Evolutionary conservation across 768 basidiomycete genomes (phyloP).

Genomic region (Mycena alexandri): DNA sequence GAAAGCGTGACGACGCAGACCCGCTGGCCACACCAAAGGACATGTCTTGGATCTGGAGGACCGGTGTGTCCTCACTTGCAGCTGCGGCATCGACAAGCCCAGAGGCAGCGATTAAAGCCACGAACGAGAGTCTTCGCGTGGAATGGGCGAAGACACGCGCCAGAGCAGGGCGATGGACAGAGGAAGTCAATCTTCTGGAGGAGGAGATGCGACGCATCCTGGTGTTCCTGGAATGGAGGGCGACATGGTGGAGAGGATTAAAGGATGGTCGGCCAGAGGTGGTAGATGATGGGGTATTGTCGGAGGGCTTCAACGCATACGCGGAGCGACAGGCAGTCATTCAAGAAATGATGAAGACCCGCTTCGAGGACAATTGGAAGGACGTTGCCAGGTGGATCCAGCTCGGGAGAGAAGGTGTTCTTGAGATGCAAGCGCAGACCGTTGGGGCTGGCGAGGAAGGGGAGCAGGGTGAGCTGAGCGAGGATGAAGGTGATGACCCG

Average conservation of each 20-base stretch:
- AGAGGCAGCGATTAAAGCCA: no score
- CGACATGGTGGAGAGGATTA: no score
- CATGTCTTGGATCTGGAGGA: conserved; percentile 5
- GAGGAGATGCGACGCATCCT: no score
- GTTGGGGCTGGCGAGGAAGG: neutral
- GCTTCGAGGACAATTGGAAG: conserved; percentile 2
- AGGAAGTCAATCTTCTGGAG: no score
- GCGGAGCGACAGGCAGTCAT: conserved; percentile 1
- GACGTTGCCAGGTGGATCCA: neutral
- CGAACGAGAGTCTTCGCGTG: no score
- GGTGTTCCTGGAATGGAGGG: no score
- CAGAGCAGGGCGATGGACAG: no score
- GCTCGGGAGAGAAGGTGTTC: no score
- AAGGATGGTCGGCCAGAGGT: no score
- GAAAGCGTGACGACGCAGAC: neutral
- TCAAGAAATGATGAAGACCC: neutral
- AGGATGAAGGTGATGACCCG: neutral
- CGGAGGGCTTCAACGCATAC: conserved; percentile 9
- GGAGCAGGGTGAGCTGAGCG: neutral
- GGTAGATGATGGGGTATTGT: neutral
- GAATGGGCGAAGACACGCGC: no score
- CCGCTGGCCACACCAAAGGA: neutral
- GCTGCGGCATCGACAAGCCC: neutral
- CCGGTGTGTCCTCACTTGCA: neutral
- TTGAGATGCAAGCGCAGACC: no score